These are phyloP conservation scores for Cyberlindnera bimundalis DNA, from an alignment of 805 yeast species.

Conservation along the genomic window DNA sequence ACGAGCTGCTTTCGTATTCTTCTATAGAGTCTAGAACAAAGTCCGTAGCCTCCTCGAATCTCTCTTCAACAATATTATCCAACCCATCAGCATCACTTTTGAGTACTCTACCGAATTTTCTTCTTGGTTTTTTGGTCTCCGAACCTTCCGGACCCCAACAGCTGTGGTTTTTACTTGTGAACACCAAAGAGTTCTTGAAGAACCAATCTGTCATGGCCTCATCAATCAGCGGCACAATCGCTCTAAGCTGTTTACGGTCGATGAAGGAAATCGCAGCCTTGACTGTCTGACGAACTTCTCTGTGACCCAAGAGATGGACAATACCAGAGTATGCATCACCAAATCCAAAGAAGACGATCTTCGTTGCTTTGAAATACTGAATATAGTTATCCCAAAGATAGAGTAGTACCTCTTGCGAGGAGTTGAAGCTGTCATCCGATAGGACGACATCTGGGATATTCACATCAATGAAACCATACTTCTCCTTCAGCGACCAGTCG, in stretches of 20 bases:
- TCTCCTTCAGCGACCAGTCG: conserved; percentile 56
- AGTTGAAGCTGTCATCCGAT: conserved; percentile 46
- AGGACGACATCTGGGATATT: conserved; percentile 57
- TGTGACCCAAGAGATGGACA: conserved; percentile 83
- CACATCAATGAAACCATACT: conserved; percentile 81
- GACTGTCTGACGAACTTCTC: conserved; percentile 61
- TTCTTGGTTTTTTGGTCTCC: conserved; percentile 70
- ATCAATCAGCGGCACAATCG: conserved; percentile 83
- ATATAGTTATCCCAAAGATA: conserved; percentile 91
- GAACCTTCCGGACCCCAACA: conserved; percentile 66
- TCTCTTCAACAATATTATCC: conserved; percentile 71
- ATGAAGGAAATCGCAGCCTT: conserved; percentile 69
- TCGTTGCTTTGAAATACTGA: conserved; percentile 66
- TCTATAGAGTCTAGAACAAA: conserved; percentile 78
- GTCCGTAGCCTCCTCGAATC: conserved; percentile 82
- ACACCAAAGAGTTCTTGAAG: conserved; percentile 78
- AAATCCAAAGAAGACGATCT: conserved; percentile 76
- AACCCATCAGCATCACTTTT: conserved; percentile 70
- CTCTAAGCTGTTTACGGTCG: conserved; percentile 65
- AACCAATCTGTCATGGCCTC: conserved; percentile 92
- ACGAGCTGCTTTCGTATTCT: conserved; percentile 48
- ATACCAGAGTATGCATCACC: conserved; percentile 89
- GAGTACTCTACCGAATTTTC: conserved; percentile 87
- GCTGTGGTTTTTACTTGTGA: conserved; percentile 68
- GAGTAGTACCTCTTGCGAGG: conserved; percentile 72